These are phyloP conservation scores for Podaxis mareebaensis DNA, from an alignment of 768 basidiomycete genomes.

Conservation along the genomic window DNA sequence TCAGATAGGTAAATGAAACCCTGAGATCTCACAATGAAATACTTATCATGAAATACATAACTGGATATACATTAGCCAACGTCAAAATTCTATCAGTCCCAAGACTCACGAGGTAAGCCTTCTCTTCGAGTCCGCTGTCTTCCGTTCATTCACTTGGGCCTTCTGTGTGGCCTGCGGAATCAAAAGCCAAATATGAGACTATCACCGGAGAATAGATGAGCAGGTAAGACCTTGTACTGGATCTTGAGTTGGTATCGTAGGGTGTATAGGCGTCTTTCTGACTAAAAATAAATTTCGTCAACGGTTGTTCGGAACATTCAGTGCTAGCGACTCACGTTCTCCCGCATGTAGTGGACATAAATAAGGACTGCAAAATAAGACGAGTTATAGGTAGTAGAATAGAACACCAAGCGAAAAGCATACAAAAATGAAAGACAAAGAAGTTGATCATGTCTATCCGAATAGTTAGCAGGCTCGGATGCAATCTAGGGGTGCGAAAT, in stretches of 20 bases:
- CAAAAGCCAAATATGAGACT: conserved; percentile 3
- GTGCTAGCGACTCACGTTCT: conserved; percentile 42
- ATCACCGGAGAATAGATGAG: not conserved
- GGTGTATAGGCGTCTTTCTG: conserved; percentile 67
- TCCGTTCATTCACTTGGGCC: conserved; percentile 76
- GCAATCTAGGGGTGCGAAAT: conserved; percentile 1
- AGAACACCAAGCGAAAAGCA: conserved; percentile 22
- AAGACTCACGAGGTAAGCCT: conserved; percentile 74
- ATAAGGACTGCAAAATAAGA: conserved; percentile 58
- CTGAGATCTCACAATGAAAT: not conserved
- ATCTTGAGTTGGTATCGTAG: conserved; percentile 76
- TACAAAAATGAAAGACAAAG: conserved; percentile 70
- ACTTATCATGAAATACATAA: conserved; percentile 81
- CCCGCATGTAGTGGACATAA: conserved; percentile 70
- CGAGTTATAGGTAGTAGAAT: conserved; percentile 15
- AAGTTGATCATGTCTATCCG: conserved; percentile 64
- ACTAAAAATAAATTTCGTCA: conserved; percentile 35
- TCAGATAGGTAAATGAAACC: conserved; percentile 14
- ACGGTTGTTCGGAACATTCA: not conserved
- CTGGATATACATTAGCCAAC: conserved; percentile 29
- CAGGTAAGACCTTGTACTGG: conserved; percentile 52
- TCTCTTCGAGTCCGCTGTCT: conserved; percentile 79
- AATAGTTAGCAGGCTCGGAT: not conserved
- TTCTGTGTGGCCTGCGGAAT: conserved; percentile 57
- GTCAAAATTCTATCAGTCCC: not conserved